Base-by-base conservation (phyloP, 2,329 filamentous ascomycete genomes). In the Metarhizium brunneum region DNA sequence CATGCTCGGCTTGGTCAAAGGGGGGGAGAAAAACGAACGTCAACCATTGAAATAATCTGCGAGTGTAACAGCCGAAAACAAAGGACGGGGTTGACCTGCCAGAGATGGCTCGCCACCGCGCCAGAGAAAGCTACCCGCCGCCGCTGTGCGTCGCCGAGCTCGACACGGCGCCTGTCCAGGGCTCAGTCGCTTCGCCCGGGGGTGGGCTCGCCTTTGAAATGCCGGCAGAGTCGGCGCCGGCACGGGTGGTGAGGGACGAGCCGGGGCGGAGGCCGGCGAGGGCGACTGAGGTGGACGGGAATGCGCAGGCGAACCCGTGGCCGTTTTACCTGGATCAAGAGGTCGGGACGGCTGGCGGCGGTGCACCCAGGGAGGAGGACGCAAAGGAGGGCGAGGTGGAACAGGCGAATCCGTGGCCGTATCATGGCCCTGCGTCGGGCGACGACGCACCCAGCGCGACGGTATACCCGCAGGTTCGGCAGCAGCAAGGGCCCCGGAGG, bases 341-440 rank as follows among this genome's bases (percentile, higher is more conserved):
- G 6, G 18, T 32, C 32, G 30, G 30, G 20, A 6, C 25, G 10
- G 6, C 50, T 16, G 36, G 16, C 13, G 35, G 32, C 3, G 56
- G 54, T 3, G 57, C 45, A 20, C 43, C 40, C 8, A 43, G 32
- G 14, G 47, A 10, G n/a, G 51, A 14, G 14, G 47, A 10, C 18
- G 51, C 11, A 4, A 38, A 36, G 50, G 45, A 36, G 1, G 13
- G 47, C 38, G 54, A 58, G 35, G 18, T 51, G 6, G 53, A 56
- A 36, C 47, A 57, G 57, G 68, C 67, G 36, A 66, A 69, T 45
- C 67, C 68, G 10, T 71, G 69, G 68, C 61, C 69, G 16, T 71
- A 69, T 38, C 64, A 68, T 58, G 66, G 67, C 3, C 62, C 65
- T 11, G 36, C 54, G 13, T 20, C 30, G 18, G 55, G 32, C 2